These are phyloP conservation scores for Syzygium jambos DNA, from an alignment of 345 rosid genomes.

Conservation along the genomic window DNA sequence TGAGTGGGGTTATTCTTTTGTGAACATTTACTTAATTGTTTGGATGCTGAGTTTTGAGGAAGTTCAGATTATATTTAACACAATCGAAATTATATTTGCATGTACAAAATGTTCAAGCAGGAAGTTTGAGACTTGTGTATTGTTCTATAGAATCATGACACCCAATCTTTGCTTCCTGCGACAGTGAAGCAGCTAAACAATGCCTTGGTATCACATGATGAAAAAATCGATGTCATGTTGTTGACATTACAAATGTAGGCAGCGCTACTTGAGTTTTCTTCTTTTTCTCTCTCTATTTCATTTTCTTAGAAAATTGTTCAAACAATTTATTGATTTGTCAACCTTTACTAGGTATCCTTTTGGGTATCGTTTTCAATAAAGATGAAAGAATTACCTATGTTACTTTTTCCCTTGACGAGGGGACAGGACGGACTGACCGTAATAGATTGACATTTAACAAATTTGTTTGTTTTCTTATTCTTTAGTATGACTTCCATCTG, in stretches of 20 bases:
- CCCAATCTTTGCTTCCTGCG: slow-evolving; percentile 49
- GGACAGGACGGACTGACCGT: slow-evolving; percentile 69
- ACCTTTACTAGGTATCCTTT: slow-evolving; percentile 36
- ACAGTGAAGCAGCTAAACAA: slow-evolving; percentile 59
- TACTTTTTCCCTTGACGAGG: slow-evolving; percentile 60
- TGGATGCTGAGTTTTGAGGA: no score
- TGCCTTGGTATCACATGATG: slow-evolving; percentile 23
- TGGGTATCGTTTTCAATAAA: slow-evolving; percentile 56
- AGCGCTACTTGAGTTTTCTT: neutral
- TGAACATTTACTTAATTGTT: no score
- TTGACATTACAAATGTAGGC: slow-evolving; percentile 39
- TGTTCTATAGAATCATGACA: slow-evolving; percentile 38
- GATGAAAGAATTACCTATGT: slow-evolving; percentile 62
- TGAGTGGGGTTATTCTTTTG: no score
- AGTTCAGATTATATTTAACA: no score
- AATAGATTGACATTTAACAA: slow-evolving; percentile 30
- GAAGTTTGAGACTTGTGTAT: neutral
- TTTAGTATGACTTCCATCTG: neutral
- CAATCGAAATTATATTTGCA: no score
- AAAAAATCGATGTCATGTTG: slow-evolving; percentile 48
- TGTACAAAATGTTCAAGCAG: no score
- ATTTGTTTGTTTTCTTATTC: neutral
- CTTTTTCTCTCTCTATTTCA: neutral
- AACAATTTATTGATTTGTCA: neutral
- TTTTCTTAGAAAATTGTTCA: neutral